Evolutionary conservation across 2,329 filamentous ascomycete genomes (phyloP).

Genomic region (Basipetospora chlamydospora): DNA sequence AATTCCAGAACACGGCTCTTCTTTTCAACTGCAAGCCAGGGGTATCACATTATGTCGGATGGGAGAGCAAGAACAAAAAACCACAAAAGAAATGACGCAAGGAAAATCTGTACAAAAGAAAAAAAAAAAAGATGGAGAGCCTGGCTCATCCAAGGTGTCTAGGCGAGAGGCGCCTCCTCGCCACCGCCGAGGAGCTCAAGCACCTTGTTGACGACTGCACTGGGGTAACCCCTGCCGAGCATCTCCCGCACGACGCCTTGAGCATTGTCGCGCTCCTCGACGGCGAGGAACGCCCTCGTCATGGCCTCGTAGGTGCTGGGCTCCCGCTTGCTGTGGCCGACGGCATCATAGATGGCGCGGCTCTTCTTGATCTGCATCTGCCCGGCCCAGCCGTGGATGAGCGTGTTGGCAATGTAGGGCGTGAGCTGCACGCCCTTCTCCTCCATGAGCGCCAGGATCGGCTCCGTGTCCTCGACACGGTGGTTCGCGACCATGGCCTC

Average conservation of each 20-base stretch:
- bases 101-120: not conserved
- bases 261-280: slow-evolving; percentile 64
- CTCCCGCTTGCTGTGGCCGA: slow-evolving; percentile 68
- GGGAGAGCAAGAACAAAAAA: slow-evolving; percentile 2
- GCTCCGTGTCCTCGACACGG: slow-evolving; percentile 59
- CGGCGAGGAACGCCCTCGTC: slow-evolving; percentile 81
- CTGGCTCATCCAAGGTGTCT: not conserved
- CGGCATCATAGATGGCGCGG: slow-evolving; percentile 62
- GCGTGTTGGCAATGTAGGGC: slow-evolving; percentile 93
- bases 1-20: slow-evolving; percentile 1
- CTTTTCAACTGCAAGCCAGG: slow-evolving; percentile 1
- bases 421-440: slow-evolving; percentile 67
- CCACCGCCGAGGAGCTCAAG: slow-evolving; percentile 60
- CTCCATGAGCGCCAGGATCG: slow-evolving; percentile 63
- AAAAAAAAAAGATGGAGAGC: not conserved
- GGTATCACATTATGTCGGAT: slow-evolving; percentile 6
- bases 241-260: slow-evolving; percentile 78
- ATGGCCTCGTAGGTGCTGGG: slow-evolving; percentile 98
- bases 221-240: slow-evolving; percentile 76
- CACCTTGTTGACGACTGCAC: slow-evolving; percentile 85
- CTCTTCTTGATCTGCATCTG: slow-evolving; percentile 70
- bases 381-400: slow-evolving; percentile 92
- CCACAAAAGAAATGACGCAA: not conserved
- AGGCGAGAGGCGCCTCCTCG: slow-evolving; percentile 6
- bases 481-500: slow-evolving; percentile 96